These are phyloP conservation scores for Paracamarosporium sp. DNA, from an alignment of 2,329 filamentous ascomycete genomes.

Conservation along the genomic window DNA sequence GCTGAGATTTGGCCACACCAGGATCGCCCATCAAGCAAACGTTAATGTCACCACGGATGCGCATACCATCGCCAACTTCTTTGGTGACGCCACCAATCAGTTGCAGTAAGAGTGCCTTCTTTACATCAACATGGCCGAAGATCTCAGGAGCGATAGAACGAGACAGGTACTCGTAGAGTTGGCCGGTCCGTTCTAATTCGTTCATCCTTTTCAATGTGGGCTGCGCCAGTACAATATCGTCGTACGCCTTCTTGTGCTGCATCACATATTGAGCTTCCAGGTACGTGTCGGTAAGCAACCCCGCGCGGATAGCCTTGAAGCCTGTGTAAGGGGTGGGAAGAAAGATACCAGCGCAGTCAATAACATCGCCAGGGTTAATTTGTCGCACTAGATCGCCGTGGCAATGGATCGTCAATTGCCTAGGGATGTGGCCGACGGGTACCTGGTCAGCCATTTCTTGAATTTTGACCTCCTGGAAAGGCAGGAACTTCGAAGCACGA, in stretches of 20 bases:
- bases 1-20: slow-evolving; percentile 98
- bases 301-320: slow-evolving; percentile 95
- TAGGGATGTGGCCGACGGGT: slow-evolving; percentile 94
- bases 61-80: slow-evolving; percentile 97
- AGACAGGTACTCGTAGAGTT: slow-evolving; percentile 94
- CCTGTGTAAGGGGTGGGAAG: slow-evolving; percentile 98
- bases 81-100: slow-evolving; percentile 96
- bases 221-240: slow-evolving; percentile 85
- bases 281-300: slow-evolving; percentile 96
- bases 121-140: slow-evolving; percentile 94
- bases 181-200: slow-evolving; percentile 81
- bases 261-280: slow-evolving; percentile 91
- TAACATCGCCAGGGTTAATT: slow-evolving; percentile 91
- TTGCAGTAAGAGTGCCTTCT: slow-evolving; percentile 94
- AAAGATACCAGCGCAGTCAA: slow-evolving; percentile 95
- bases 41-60: slow-evolving; percentile 98
- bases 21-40: slow-evolving; percentile 99
- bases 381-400: slow-evolving; percentile 85
- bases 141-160: slow-evolving; percentile 98
- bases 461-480: slow-evolving; percentile 98
- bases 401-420: slow-evolving; percentile 87
- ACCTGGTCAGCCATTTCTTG: slow-evolving; percentile 99
- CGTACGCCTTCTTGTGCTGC: slow-evolving; percentile 98
- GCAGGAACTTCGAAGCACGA: slow-evolving; percentile 94
- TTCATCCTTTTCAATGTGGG: slow-evolving; percentile 83